These are phyloP conservation scores for Candida buenavistaensis DNA, from an alignment of 1,139 yeast genomes.

Conservation along the genomic window DNA sequence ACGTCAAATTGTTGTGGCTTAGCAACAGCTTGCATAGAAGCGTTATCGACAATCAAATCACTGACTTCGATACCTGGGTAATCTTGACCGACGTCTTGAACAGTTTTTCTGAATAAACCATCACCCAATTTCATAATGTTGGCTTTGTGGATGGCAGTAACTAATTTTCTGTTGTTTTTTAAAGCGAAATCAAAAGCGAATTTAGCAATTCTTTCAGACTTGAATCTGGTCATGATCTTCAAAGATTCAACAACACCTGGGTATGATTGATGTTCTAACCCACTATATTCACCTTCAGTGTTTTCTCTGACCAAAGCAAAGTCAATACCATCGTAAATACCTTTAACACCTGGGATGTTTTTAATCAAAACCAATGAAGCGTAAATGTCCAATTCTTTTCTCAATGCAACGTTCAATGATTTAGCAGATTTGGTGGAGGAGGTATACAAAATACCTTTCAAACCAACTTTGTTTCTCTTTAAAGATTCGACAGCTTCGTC, in stretches of 20 bases:
- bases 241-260: slow-evolving; percentile 98
- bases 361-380: slow-evolving; percentile 93
- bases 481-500: slow-evolving; percentile 88
- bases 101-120: slow-evolving; percentile 94
- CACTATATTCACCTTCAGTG: slow-evolving; percentile 97
- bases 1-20: slow-evolving; percentile 98
- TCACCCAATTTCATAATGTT: slow-evolving; percentile 99
- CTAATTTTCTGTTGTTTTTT: slow-evolving; percentile 87
- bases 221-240: slow-evolving; percentile 90
- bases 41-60: slow-evolving; percentile 97
- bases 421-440: slow-evolving; percentile 61
- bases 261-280: slow-evolving; percentile 95
- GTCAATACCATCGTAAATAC: slow-evolving; percentile 86
- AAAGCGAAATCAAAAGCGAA: slow-evolving; percentile 95
- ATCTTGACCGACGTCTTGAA: slow-evolving; percentile 85
- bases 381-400: slow-evolving; percentile 93
- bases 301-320: slow-evolving; percentile 96
- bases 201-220: slow-evolving; percentile 96
- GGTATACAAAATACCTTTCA: slow-evolving; percentile 94
- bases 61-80: slow-evolving; percentile 83
- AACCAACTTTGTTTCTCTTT: slow-evolving; percentile 95
- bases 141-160: slow-evolving; percentile 98
- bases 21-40: slow-evolving; percentile 99
- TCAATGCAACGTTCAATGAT: slow-evolving; percentile 91
- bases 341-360: slow-evolving; percentile 91